These are phyloP conservation scores for Cyclanthera cordifolia DNA, from an alignment of 306 rosid genomes.

Conservation along the genomic window DNA sequence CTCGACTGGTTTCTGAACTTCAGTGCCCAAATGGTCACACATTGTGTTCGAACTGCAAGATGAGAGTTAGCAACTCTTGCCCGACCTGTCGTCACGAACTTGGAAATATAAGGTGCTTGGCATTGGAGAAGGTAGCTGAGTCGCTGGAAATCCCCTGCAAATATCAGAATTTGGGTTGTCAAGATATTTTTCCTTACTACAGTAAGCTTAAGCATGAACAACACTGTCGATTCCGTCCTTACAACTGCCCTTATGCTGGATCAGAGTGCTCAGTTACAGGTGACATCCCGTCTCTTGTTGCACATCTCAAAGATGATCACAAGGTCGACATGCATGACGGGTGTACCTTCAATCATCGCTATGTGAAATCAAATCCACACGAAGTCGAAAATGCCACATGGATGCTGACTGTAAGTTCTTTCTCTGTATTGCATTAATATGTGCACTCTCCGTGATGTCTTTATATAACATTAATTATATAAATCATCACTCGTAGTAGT, in stretches of 20 bases:
- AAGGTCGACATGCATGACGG: constrained; percentile 93
- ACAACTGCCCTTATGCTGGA: constrained; percentile 84
- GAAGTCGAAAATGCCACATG: constrained; percentile 96
- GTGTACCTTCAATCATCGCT: constrained; percentile 82
- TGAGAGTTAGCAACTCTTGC: constrained; percentile 64
- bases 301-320: constrained; percentile 79
- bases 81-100: constrained; percentile 81
- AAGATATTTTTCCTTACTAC: constrained; percentile 65
- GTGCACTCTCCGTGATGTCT: not conserved
- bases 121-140: constrained; percentile 86
- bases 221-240: constrained; percentile 71
- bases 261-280: constrained; percentile 79
- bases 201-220: constrained; percentile 76
- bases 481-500: not conserved
- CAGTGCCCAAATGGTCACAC: constrained; percentile 99
- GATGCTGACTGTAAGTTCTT: constrained; percentile 78
- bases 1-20: constrained; percentile 1
- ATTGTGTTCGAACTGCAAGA: constrained; percentile 68
- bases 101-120: constrained; percentile 82
- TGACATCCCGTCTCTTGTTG: constrained; percentile 62
- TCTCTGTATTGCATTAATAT: not conserved
- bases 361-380: constrained; percentile 75
- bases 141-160: constrained; percentile 81
- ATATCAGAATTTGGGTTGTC: constrained; percentile 73
- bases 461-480: not conserved